phyloP scores from a whole-genome alignment of 768 basidiomycete species.

The Sarcomyxa edulis region DNA sequence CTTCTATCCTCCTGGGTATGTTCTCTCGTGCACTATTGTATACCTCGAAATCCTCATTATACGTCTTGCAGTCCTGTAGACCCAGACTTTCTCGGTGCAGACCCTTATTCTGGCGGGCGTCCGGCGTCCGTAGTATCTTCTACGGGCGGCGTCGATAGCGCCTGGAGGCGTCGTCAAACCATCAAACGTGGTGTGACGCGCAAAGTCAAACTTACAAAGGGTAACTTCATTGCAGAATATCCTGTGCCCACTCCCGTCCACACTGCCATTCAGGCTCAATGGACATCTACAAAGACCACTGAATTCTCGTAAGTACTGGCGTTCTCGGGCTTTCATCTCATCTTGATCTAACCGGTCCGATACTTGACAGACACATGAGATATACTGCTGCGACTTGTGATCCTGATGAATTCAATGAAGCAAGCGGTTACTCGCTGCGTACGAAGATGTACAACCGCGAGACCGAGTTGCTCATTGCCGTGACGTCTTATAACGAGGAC shows the following conservation, averaged over 20 bases:
- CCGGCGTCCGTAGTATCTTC: slow-evolving; percentile 47
- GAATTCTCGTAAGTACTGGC: slow-evolving; percentile 98
- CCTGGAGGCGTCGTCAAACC: slow-evolving; percentile 76
- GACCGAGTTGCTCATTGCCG: slow-evolving; percentile 91
- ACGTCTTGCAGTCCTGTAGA: slow-evolving; percentile 40
- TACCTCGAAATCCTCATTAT: slow-evolving; percentile 7
- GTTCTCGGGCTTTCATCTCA: slow-evolving; percentile 25
- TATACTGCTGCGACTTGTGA: slow-evolving; percentile 92
- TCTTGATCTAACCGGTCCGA: background rate
- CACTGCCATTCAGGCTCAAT: slow-evolving; percentile 80
- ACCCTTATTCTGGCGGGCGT: slow-evolving; percentile 55
- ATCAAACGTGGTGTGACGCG: slow-evolving; percentile 91
- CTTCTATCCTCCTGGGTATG: slow-evolving; percentile 74
- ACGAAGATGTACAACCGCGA: slow-evolving; percentile 81
- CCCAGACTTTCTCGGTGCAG: slow-evolving; percentile 59
- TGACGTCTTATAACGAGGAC: slow-evolving; percentile 92
- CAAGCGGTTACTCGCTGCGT: slow-evolving; percentile 80
- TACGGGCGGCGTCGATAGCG: slow-evolving; percentile 53
- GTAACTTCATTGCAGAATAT: slow-evolving; percentile 90
- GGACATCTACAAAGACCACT: slow-evolving; percentile 61
- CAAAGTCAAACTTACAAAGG: slow-evolving; percentile 88
- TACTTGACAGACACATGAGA: slow-evolving; percentile 68
- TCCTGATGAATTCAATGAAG: slow-evolving; percentile 82
- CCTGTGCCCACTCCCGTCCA: slow-evolving; percentile 79
- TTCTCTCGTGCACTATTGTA: slow-evolving; percentile 12